These are phyloP conservation scores for Fraxinus greggii DNA, from an alignment of 305 asterid species.

Conservation along the genomic window DNA sequence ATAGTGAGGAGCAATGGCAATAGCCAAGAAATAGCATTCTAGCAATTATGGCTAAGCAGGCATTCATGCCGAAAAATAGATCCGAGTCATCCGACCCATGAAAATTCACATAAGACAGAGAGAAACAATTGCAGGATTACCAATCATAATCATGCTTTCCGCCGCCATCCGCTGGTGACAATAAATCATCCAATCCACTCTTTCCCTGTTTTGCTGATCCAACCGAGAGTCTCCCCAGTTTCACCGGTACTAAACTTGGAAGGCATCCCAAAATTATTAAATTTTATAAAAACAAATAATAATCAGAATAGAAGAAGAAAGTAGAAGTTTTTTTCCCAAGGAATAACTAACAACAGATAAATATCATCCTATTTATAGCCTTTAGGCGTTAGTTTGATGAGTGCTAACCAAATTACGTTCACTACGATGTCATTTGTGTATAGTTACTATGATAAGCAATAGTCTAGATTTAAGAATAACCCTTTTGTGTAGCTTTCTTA, in stretches of 20 bases:
- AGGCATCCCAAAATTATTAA: conserved; percentile 13
- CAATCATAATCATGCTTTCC: conserved; percentile 98
- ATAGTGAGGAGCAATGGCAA: not conserved
- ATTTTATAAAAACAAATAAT: not conserved
- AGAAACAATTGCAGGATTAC: conserved; percentile 38
- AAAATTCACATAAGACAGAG: not conserved
- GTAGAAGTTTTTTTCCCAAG: not conserved
- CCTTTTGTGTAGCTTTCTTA: no score
- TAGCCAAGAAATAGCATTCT: not conserved
- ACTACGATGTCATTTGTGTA: conserved; percentile 24
- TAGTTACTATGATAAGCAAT: no score
- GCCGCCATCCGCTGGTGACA: conserved; percentile 77
- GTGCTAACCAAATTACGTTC: conserved; percentile 6
- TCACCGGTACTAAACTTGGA: conserved; percentile 46
- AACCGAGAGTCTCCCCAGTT: conserved; percentile 84
- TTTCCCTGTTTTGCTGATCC: conserved; percentile 65
- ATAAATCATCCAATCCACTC: conserved; percentile 70
- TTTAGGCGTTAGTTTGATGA: not conserved
- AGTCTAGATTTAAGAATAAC: no score
- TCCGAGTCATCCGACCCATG: not conserved
- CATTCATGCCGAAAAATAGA: not conserved
- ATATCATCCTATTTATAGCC: not conserved
- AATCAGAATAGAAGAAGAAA: conserved; percentile 11
- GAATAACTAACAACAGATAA: not conserved
- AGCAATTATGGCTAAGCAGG: not conserved